phyloP scores from a whole-genome alignment of 805 yeast species.

The Lachancea mirantina region DNA sequence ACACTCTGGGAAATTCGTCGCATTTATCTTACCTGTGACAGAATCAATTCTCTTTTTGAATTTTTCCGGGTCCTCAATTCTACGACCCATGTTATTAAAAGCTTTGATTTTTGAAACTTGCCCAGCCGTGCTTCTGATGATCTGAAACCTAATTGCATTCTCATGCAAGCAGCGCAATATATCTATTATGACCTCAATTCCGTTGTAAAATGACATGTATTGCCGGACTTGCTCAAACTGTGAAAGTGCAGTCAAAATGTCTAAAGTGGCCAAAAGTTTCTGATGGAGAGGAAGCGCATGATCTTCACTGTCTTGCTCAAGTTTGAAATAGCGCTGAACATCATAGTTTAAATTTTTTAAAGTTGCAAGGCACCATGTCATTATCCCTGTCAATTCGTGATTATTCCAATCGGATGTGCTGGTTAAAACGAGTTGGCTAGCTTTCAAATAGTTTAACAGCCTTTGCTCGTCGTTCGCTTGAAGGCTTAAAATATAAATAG shows the following conservation, averaged over 20 bases:
- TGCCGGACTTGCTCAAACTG: conserved; percentile 33
- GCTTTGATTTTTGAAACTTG: conserved; percentile 18
- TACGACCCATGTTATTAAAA: conserved; percentile 19
- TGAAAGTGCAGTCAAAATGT: conserved; percentile 29
- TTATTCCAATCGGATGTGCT: conserved; percentile 34
- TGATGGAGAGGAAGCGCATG: conserved; percentile 25
- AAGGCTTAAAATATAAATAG: conserved; percentile 22
- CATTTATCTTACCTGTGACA: conserved; percentile 15
- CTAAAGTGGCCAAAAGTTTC: conserved; percentile 26
- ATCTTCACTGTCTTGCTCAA: conserved; percentile 9
- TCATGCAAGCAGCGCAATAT: conserved; percentile 30
- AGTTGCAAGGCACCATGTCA: conserved; percentile 34
- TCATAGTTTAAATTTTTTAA: conserved; percentile 20
- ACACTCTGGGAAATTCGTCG: conserved; percentile 50
- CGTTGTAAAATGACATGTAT: conserved; percentile 32
- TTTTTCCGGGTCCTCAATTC: conserved; percentile 27
- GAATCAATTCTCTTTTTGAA: conserved; percentile 21
- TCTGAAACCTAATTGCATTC: conserved; percentile 30
- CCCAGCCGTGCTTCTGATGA: conserved; percentile 19
- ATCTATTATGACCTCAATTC: conserved; percentile 29
- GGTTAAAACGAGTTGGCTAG: conserved; percentile 31
- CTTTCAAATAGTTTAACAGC: conserved; percentile 18
- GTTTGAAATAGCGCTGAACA: conserved; percentile 22
- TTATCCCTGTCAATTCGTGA: conserved; percentile 32
- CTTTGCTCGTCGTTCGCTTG: conserved; percentile 9